Evolutionary conservation across 225 moss, liverwort and hornwort species (phyloP), one percentile per base, ranked within the genome.

Genomic region (Anthoceros angustus): DNA sequence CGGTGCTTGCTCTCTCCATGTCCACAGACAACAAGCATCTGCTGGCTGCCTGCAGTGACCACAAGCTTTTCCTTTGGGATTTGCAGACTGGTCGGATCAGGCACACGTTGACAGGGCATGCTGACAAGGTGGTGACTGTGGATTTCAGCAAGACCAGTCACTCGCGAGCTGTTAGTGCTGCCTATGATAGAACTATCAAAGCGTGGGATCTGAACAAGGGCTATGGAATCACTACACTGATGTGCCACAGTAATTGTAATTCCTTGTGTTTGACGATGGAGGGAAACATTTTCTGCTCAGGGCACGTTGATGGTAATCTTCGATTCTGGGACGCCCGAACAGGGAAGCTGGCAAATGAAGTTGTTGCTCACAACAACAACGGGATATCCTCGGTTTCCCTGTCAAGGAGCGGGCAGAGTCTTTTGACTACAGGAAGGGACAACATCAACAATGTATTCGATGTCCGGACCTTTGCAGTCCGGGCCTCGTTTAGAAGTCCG

Each of bases 231-330:
- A 93, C 62, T 68, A 87, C 89, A 0, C 73, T 93, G 32, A 79
- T 93, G 23, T 93, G 92, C 72, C 85, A 71, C 78, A 86, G 85
- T 43, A 93, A 93, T 69, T 93, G 92, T 74, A 89, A 93, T 41
- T 85, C 85, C 5, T 78, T 89, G 11, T 89, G 85, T 61, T 73
- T 82, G 64, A 89, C 92, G 46, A 86, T 83, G 74, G 85, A 82
- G 67, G 92, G 83, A 32, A 79, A 83, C 68, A 64, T 89, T 25
- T 77, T 93, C 0, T 89, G 89, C 79, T 93, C 92, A 21, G 92
- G 92, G 24, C 92, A 93, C 71, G 83, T 85, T 83, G 92, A 93
- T 65, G 92, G 92, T 8, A 89, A 87, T 67, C 69, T 93, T 32
- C 85, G 93, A 9, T 69, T 93, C 42, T 93, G 93, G 89, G 93